Evolutionary conservation across 768 basidiomycete genomes (phyloP).

Genomic region (Kwoniella heveanensis): DNA sequence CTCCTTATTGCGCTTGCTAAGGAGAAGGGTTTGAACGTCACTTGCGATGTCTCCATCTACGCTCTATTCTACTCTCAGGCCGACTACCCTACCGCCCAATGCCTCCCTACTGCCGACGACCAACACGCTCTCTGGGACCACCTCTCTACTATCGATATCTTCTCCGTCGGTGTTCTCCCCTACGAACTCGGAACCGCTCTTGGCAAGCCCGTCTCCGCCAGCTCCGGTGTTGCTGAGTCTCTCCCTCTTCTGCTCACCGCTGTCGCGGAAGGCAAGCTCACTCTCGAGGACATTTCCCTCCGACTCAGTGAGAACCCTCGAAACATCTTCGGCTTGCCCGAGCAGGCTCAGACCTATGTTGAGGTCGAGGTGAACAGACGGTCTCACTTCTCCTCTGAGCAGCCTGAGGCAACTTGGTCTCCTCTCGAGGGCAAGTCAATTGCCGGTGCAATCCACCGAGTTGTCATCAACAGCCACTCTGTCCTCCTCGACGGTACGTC

Average conservation of each 20-base stretch:
- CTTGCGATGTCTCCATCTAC: conserved; percentile 92
- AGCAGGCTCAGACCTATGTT: conserved; percentile 80
- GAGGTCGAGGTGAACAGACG: conserved; percentile 87
- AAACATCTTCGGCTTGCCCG: conserved; percentile 84
- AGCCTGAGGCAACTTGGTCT: conserved; percentile 65
- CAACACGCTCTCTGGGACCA: conserved; percentile 84
- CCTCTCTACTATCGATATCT: conserved; percentile 79
- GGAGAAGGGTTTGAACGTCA: conserved; percentile 87
- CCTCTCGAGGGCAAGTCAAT: conserved; percentile 69
- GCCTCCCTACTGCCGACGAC: conserved; percentile 72
- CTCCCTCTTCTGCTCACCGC: conserved; percentile 85
- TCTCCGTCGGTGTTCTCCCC: conserved; percentile 85
- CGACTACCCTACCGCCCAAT: conserved; percentile 67
- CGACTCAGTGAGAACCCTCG: conserved; percentile 90
- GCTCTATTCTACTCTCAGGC: conserved; percentile 82
- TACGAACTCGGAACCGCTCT: conserved; percentile 71
- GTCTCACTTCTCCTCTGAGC: conserved; percentile 61
- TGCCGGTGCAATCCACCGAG: conserved; percentile 80
- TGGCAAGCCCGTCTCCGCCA: conserved; percentile 65
- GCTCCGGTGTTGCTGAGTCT: conserved; percentile 82
- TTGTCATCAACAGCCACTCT: conserved; percentile 85
- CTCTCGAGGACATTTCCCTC: conserved; percentile 76
- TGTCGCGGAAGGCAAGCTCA: conserved; percentile 74
- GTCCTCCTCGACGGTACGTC: conserved; percentile 79
- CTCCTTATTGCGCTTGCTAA: conserved; percentile 91